Conservation (phyloP, 345 rosid species). For the Citrus mangshanensis region DNA sequence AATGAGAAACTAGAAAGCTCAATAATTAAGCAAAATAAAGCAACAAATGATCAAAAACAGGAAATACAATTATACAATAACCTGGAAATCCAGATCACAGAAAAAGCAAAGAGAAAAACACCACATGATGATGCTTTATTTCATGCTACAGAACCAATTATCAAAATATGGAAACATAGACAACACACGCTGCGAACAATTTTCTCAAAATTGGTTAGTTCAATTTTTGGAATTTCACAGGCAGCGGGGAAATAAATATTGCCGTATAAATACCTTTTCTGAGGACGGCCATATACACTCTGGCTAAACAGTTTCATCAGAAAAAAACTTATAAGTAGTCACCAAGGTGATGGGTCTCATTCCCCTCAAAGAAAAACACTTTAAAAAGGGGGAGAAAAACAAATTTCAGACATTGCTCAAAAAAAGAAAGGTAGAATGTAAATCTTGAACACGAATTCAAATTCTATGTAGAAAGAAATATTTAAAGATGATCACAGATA, state of each 20-base stretch:
- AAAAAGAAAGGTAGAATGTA: background rate
- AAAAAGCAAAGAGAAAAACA: background rate
- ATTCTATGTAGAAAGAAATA: conserved; percentile 18
- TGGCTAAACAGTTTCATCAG: background rate
- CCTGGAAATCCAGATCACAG: background rate
- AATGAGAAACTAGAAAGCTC: too few species aligned
- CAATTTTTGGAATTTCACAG: background rate
- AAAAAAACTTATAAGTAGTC: background rate
- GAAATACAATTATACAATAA: background rate
- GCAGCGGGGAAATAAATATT: background rate
- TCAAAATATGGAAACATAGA: background rate
- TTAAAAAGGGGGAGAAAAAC: background rate
- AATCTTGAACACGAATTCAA: conserved; percentile 17
- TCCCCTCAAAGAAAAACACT: conserved; percentile 2
- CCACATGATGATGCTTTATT: background rate
- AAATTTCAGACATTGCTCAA: conserved; percentile 3
- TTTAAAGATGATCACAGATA: conserved; percentile 79
- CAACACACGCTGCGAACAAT: background rate
- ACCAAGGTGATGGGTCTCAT: conserved; percentile 18
- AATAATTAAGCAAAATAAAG: background rate
- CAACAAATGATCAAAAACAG: background rate
- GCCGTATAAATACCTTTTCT: background rate
- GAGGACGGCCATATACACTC: background rate
- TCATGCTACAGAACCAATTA: background rate
- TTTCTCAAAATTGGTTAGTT: background rate